A percentile compares a stretch with the other conserved stretches of the same genome.
phyloP scores from a whole-genome alignment of 2,329 filamentous ascomycete species.

The Cladosporium sp. region DNA sequence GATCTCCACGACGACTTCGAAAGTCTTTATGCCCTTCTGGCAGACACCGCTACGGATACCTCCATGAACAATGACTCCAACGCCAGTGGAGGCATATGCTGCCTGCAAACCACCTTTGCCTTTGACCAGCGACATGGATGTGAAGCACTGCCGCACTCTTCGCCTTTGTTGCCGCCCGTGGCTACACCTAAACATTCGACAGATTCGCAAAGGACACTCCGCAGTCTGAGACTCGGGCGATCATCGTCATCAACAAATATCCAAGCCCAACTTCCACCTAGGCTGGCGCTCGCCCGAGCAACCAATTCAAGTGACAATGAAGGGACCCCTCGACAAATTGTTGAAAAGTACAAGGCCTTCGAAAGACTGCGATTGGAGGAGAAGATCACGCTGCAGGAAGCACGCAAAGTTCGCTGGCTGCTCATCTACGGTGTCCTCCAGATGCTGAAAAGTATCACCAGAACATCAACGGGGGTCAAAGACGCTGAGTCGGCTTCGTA shows the following conservation, averaged over 20 bases:
- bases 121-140: slow-evolving; percentile 63
- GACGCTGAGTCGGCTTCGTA: slow-evolving; percentile 57
- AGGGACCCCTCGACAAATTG: slow-evolving; percentile 47
- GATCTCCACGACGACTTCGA: slow-evolving; percentile 67
- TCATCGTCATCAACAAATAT: slow-evolving; percentile 42
- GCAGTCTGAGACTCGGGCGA: slow-evolving; percentile 32
- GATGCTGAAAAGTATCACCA: slow-evolving; percentile 62
- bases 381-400: slow-evolving; percentile 60
- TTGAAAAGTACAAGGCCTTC: slow-evolving; percentile 66
- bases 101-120: slow-evolving; percentile 61
- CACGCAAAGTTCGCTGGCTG: slow-evolving; percentile 74
- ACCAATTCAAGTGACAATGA: slow-evolving; percentile 41
- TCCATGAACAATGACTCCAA: slow-evolving; percentile 22
- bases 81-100: slow-evolving; percentile 64
- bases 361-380: slow-evolving; percentile 59
- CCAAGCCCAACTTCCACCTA: slow-evolving; percentile 37
- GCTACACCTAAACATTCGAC: slow-evolving; percentile 21
- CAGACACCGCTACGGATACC: slow-evolving; percentile 52
- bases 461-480: slow-evolving; percentile 57
- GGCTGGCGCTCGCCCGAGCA: slow-evolving; percentile 50
- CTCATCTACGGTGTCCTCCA: slow-evolving; percentile 71
- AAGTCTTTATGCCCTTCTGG: slow-evolving; percentile 66
- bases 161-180: slow-evolving; percentile 61
- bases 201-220: slow-evolving; percentile 32
- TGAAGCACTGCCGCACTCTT: slow-evolving; percentile 56